These are phyloP conservation scores for Boletus sp. DNA, from an alignment of 768 basidiomycete species.

Conservation along the genomic window DNA sequence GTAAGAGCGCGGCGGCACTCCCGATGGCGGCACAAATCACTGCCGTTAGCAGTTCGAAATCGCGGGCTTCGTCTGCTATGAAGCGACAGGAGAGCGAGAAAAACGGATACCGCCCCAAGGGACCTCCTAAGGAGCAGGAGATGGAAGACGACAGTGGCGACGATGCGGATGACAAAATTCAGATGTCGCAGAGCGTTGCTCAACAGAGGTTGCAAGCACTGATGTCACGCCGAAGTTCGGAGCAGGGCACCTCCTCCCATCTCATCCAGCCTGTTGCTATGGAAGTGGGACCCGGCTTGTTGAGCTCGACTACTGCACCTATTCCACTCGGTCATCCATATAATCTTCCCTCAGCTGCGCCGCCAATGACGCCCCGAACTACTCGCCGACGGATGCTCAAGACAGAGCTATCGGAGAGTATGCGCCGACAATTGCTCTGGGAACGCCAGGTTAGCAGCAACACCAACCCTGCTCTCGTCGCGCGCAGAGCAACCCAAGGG, in stretches of 20 bases:
- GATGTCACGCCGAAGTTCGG: constrained; percentile 44
- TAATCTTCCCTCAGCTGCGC: constrained; percentile 62
- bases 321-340: constrained; percentile 66
- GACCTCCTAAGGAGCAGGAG: constrained; percentile 61
- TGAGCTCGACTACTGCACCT: constrained; percentile 43
- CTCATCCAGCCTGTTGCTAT: constrained; percentile 17
- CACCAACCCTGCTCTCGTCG: constrained; percentile 42
- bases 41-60: constrained; percentile 33
- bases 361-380: constrained; percentile 81
- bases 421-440: constrained; percentile 81
- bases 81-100: constrained; percentile 29
- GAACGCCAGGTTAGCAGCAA: constrained; percentile 63
- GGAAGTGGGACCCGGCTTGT: constrained; percentile 19
- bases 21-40: constrained; percentile 56
- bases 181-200: constrained; percentile 65
- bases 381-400: constrained; percentile 82
- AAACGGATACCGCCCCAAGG: constrained; percentile 60
- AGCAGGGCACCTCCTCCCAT: constrained; percentile 23
- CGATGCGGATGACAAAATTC: constrained; percentile 49
- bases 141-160: constrained; percentile 64
- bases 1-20: constrained; percentile 58
- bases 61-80: constrained; percentile 19
- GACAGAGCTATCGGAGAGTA: constrained; percentile 81
- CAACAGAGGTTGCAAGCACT: constrained; percentile 64
- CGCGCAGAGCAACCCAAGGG: constrained; percentile 29